Evolutionary conservation across 192 early-diverging fungal species (phyloP).

Genomic region (Diversispora eburnea): DNA sequence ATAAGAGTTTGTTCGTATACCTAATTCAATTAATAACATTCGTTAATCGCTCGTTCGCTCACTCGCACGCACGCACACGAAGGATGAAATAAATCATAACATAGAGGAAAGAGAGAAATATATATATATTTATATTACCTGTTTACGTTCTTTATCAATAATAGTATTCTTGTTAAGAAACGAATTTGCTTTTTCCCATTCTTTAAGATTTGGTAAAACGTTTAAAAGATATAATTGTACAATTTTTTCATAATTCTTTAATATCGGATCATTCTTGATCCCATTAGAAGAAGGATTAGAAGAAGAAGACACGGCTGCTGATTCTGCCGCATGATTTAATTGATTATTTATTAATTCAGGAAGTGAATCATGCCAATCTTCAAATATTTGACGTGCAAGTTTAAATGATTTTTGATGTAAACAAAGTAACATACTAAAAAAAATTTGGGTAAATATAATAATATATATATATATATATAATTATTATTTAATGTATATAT

Average conservation of each 20-base stretch:
- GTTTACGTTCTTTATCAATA: conserved; percentile 35
- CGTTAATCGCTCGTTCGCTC: too few species aligned
- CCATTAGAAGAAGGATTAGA: conserved; percentile 1
- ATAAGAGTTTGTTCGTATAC: conserved; percentile 9
- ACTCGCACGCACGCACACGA: too few species aligned
- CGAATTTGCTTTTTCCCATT: conserved; percentile 37
- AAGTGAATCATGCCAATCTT: conserved; percentile 14
- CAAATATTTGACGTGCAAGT: conserved; percentile 15
- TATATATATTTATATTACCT: conserved; percentile 22
- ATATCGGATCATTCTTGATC: conserved; percentile 33
- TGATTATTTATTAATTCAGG: conserved; percentile 7
- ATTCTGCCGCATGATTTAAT: neutral
- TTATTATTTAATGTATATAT: neutral
- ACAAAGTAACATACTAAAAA: conserved; percentile 18
- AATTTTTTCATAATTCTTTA: conserved; percentile 42
- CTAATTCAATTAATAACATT: neutral
- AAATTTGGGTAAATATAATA: neutral
- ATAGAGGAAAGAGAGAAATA: too few species aligned
- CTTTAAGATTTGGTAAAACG: conserved; percentile 39
- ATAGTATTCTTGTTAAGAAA: conserved; percentile 39
- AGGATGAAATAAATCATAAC: too few species aligned
- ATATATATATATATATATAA: neutral
- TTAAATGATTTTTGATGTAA: conserved; percentile 11
- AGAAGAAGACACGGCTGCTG: too few species aligned
- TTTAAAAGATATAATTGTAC: conserved; percentile 42